Evolutionary conservation across 176 grass and related monocot genomes (phyloP).

Genomic region (Stipa capillata): DNA sequence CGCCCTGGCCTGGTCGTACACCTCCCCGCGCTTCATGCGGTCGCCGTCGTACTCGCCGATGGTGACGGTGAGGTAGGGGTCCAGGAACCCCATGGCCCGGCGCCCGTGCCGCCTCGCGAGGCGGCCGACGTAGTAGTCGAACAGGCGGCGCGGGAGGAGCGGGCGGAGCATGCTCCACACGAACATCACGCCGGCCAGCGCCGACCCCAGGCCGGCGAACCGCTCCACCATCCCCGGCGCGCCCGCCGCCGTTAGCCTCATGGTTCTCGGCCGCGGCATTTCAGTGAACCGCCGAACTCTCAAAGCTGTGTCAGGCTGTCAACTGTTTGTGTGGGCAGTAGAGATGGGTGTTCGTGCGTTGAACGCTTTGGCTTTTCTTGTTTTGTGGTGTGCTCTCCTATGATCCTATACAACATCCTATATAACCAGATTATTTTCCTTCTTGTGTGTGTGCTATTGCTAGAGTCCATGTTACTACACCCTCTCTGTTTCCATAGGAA

Average conservation of each 20-base stretch:
- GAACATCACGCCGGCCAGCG: constrained; percentile 3
- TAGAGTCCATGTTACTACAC: too few relatives aligned
- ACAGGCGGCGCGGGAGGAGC: background rate
- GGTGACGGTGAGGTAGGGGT: constrained; percentile 26
- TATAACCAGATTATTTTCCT: background rate
- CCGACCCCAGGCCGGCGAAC: background rate
- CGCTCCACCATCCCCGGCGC: background rate
- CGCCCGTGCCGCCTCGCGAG: background rate
- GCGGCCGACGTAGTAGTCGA: background rate
- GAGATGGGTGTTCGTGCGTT: background rate
- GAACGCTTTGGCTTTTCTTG: background rate
- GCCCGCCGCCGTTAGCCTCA: background rate
- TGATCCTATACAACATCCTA: background rate
- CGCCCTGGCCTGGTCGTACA: constrained; percentile 15
- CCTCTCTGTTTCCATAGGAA: too few relatives aligned
- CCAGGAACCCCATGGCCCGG: background rate
- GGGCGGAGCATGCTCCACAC: constrained; percentile 14
- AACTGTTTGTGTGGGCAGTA: background rate
- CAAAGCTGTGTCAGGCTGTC: background rate
- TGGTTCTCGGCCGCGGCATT: background rate
- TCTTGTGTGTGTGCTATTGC: too few relatives aligned
- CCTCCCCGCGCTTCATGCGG: background rate
- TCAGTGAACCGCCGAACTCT: background rate
- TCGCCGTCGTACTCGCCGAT: constrained; percentile 19
- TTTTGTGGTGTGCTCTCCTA: background rate